Conservation (phyloP, 768 basidiomycete genomes). For the Mycena alexandri region DNA sequence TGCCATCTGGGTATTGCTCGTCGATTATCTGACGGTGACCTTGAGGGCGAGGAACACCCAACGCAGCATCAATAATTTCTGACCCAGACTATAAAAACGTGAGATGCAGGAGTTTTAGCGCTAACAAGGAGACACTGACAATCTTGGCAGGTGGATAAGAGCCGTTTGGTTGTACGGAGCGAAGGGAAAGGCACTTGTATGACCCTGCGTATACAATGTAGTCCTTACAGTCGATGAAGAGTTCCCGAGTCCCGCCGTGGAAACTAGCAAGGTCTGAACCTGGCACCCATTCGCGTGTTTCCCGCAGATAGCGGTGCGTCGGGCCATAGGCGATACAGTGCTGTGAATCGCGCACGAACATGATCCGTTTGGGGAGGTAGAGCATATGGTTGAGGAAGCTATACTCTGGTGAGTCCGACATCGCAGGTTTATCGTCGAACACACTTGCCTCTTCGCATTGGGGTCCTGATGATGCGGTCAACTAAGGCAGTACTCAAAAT, state of each 20-base stretch:
- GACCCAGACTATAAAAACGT: not conserved
- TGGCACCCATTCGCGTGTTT: not conserved
- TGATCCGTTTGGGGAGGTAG: conserved; percentile 16
- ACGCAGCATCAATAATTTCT: not conserved
- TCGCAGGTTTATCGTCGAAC: no score
- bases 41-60: conserved; percentile 5
- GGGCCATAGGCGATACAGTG: conserved; percentile 8
- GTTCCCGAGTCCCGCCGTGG: conserved; percentile 13
- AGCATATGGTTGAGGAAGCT: conserved; percentile 21
- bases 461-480: not conserved
- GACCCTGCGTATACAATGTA: not conserved
- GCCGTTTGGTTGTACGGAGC: not conserved
- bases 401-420: not conserved
- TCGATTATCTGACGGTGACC: not conserved
- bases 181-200: conserved; percentile 15
- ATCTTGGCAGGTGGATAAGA: not conserved
- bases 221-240: not conserved
- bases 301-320: not conserved
- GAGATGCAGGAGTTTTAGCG: no score
- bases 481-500: not conserved
- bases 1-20: not conserved
- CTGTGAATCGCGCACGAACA: not conserved
- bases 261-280: conserved; percentile 8
- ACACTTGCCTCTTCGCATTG: not conserved
- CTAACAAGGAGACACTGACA: not conserved